Percentiles rank a stretch among this genome's conserved stretches.
Conservation (phyloP, 1,139 yeast species). For the Geotrichum histeridarum region DNA sequence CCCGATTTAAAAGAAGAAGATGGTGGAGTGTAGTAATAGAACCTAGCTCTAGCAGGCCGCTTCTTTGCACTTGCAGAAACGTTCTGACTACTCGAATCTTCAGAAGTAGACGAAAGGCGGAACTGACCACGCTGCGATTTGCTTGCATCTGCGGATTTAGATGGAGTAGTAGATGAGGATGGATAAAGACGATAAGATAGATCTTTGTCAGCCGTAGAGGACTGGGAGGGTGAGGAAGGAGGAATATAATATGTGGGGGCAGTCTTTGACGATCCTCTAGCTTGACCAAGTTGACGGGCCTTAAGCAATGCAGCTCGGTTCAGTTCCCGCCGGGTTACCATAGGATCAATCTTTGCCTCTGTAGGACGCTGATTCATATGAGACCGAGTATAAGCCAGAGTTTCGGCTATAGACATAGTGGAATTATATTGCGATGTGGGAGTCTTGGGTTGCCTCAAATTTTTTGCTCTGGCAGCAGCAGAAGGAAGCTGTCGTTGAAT, state of each 20-base stretch:
- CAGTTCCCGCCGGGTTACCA: conserved; percentile 25
- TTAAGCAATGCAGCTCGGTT: conserved; percentile 11
- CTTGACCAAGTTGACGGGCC: conserved; percentile 12
- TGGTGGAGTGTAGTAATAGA: conserved; percentile 20
- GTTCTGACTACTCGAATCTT: conserved; percentile 1
- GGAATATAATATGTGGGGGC: conserved; percentile 14
- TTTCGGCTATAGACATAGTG: conserved; percentile 57
- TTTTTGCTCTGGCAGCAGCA: conserved; percentile 4
- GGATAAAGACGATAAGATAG: conserved; percentile 10
- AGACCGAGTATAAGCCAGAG: conserved; percentile 55
- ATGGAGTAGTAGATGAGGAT: neutral
- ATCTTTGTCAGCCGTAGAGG: neutral
- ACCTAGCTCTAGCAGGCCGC: conserved; percentile 11
- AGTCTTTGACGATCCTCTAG: conserved; percentile 28
- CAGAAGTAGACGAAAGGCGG: neutral
- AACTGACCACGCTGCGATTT: neutral
- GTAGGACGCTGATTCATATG: conserved; percentile 26
- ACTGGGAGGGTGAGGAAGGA: neutral
- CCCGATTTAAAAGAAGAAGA: conserved; percentile 4
- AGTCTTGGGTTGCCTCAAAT: neutral
- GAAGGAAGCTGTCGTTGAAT: neutral
- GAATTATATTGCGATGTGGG: conserved; percentile 29
- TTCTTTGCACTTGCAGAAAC: conserved; percentile 2
- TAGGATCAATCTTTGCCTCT: conserved; percentile 29
- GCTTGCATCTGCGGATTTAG: neutral